Evolutionary conservation across 2,329 filamentous ascomycete species (phyloP), one percentile per base, ranked within the genome.

Genomic region (Aspergillus tubingensis): DNA sequence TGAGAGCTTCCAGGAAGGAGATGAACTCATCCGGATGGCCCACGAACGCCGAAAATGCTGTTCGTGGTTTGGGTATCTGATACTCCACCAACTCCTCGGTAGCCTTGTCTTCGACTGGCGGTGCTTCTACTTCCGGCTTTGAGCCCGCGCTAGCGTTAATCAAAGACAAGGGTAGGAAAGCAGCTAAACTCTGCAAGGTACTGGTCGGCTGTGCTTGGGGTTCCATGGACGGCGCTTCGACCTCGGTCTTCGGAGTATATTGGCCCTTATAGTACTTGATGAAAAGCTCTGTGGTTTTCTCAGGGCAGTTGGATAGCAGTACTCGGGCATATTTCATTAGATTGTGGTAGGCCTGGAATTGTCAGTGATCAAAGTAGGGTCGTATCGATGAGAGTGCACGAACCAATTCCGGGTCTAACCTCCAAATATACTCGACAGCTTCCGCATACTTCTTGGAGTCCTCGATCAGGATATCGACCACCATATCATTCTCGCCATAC

Each of bases 241-340:
- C 87, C 57, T 89, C 85, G 69, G 87, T 91, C 53, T 68, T 72
- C 54, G 92, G 91, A 55, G 82, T 83, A 73, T 93, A 99, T 60
- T 85, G 85, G 23, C 92, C 92, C 0, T 91, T 96, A 73, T 97
- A 99, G 74, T 98, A 99, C 57, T 95, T 90, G 63, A 96, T 91
- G 71, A 99, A 98, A 0, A 99, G 74, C 62, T 90, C 87, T 0
- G 94, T 97, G 0, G 93, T 90, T 58, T 92, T 87, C 61, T 86
- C 81, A 1, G 94, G 88, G 67, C 92, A 94, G 75, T 99, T 88
- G 68, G 95, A 91, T 32, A 99, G 85, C 1, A 99, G 81, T 0
- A 97, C 91, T 54, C 92, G 88, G 2, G 95, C 93, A 72, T 97
- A 99, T 74, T 96, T 98, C 88, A 96, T 94, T 57, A 99, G 80